Conservation (phyloP, 148 eudicot genomes). For the Arctostaphylos glauca region DNA sequence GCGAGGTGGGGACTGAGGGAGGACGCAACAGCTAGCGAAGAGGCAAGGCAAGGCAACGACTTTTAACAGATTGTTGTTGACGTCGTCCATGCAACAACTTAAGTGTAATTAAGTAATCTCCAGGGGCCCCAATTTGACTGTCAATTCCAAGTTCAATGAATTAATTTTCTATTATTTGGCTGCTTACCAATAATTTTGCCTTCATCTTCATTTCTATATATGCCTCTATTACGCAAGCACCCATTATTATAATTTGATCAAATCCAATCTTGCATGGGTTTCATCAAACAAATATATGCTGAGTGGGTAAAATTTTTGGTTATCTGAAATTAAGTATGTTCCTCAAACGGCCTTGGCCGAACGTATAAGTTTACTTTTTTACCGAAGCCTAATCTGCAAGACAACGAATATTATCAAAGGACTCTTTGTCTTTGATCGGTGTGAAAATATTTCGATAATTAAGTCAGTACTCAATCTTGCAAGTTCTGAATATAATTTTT, state of each 20-base stretch:
- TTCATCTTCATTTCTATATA: not conserved
- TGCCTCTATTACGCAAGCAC: not conserved
- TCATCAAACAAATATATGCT: not conserved
- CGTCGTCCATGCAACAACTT: constrained; percentile 2
- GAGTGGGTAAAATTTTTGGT: no score
- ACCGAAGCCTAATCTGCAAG: no score
- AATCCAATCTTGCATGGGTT: not conserved
- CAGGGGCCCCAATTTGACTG: not conserved
- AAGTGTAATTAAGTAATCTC: not conserved
- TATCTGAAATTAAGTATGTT: no score
- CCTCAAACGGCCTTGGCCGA: no score
- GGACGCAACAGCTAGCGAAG: not conserved
- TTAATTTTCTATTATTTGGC: not conserved
- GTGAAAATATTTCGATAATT: no score
- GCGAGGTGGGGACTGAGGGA: not conserved
- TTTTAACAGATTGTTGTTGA: constrained; percentile 4
- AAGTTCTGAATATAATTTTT: no score
- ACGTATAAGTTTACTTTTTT: no score
- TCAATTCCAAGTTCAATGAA: not conserved
- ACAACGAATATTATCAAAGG: no score
- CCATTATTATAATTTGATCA: not conserved
- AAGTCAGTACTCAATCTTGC: no score
- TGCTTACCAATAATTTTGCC: constrained; percentile 10
- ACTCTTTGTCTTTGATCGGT: no score
- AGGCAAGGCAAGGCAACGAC: not conserved